phyloP scores from a whole-genome alignment of 2,329 filamentous ascomycete species.

The Apiospora hydei region DNA sequence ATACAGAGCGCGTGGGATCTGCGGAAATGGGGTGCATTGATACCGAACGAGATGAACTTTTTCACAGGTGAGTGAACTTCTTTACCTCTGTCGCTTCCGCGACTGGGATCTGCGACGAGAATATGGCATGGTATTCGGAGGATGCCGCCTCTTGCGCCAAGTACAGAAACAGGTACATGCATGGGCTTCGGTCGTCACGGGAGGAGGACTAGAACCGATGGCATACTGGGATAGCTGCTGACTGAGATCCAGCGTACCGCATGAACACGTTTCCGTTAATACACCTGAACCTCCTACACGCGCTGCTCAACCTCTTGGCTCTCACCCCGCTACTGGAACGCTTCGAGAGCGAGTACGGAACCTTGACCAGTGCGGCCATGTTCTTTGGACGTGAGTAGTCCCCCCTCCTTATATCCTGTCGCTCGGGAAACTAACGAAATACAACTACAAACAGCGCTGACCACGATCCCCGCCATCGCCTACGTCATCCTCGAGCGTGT shows the following conservation, averaged over 20 bases:
- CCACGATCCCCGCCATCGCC: slow-evolving; percentile 80
- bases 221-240: slow-evolving; percentile 7
- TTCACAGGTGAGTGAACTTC: slow-evolving; percentile 67
- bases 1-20: slow-evolving; percentile 76
- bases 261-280: slow-evolving; percentile 92
- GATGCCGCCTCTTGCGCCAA: not conserved
- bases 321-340: slow-evolving; percentile 89
- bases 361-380: slow-evolving; percentile 82
- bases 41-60: slow-evolving; percentile 77
- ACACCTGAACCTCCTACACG: slow-evolving; percentile 82
- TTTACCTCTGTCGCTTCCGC: not conserved
- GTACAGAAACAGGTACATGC: not conserved
- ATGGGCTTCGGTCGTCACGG: not conserved
- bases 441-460: slow-evolving; percentile 63
- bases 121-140: not conserved
- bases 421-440: not conserved
- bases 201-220: not conserved
- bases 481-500: slow-evolving; percentile 83
- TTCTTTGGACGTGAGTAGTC: slow-evolving; percentile 84
- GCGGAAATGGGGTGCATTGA: slow-evolving; percentile 78
- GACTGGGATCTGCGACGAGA: not conserved
- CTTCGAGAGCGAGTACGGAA: slow-evolving; percentile 93
- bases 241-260: slow-evolving; percentile 73
- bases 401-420: not conserved
- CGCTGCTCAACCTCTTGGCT: slow-evolving; percentile 79